Evolutionary conservation across 108 stramenopile species (phyloP).

Genomic region (Cyclotella kingstonii): DNA sequence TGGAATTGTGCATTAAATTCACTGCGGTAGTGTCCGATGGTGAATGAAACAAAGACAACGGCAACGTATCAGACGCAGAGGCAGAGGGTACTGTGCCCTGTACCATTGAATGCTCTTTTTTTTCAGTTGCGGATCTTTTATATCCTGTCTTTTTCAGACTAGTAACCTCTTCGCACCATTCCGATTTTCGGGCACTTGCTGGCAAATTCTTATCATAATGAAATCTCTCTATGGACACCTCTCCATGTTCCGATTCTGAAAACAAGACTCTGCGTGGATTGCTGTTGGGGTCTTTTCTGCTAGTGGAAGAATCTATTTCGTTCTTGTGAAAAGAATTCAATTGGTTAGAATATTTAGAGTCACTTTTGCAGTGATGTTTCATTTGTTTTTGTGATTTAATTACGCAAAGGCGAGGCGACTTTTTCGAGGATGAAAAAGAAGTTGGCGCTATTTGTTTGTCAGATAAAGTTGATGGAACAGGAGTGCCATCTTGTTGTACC

Average conservation of each 20-base stretch:
- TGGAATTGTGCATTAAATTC: neutral
- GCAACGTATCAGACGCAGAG: neutral
- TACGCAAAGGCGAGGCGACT: too few relatives aligned
- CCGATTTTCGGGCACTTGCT: slow-evolving; percentile 17
- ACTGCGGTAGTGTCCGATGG: neutral
- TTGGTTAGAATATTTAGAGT: too few relatives aligned
- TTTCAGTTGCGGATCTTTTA: neutral
- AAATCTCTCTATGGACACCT: slow-evolving; percentile 18
- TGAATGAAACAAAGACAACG: neutral
- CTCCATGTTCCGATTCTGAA: slow-evolving; percentile 13
- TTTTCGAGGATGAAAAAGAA: too few relatives aligned
- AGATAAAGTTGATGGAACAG: too few relatives aligned
- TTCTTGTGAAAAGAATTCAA: too few relatives aligned
- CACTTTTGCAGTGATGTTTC: too few relatives aligned
- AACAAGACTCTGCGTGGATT: slow-evolving; percentile 16
- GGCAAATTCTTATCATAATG: slow-evolving; percentile 21
- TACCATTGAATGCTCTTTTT: neutral
- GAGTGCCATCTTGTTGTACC: too few relatives aligned
- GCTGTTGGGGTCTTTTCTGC: too few relatives aligned
- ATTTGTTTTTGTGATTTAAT: too few relatives aligned
- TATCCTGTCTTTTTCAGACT: neutral
- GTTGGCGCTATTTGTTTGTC: too few relatives aligned
- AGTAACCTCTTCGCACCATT: neutral
- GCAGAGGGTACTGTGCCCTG: neutral
- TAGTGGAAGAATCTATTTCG: too few relatives aligned